Evolutionary conservation across 2,329 filamentous ascomycete genomes (phyloP).

Genomic region (Botrytis tulipae): DNA sequence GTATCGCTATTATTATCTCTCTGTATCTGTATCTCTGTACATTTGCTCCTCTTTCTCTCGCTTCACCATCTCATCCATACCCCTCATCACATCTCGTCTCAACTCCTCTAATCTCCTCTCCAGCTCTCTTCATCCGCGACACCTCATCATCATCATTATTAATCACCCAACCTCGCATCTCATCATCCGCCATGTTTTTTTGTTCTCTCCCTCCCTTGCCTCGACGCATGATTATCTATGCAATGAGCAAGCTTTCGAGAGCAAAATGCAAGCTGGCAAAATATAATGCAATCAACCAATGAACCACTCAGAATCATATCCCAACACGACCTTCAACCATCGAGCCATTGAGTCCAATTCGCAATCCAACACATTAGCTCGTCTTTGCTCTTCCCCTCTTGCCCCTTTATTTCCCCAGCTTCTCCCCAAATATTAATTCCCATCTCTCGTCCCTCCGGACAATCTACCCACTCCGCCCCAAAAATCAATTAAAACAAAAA

Average conservation of each 20-base stretch:
- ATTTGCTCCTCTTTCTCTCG: background rate
- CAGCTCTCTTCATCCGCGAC: background rate
- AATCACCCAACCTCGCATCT: background rate
- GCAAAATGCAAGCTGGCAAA: background rate
- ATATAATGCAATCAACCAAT: slow-evolving; percentile 12
- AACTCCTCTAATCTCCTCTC: background rate
- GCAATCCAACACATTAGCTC: slow-evolving; percentile 11
- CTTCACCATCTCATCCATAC: background rate
- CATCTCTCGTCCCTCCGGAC: background rate
- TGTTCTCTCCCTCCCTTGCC: background rate
- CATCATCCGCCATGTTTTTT: background rate
- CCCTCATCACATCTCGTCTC: background rate
- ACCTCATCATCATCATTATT: background rate
- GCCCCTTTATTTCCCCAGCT: background rate
- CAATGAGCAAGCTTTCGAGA: background rate
- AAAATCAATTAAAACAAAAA: slow-evolving; percentile 6
- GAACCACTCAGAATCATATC: slow-evolving; percentile 3
- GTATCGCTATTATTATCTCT: background rate
- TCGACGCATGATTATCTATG: background rate
- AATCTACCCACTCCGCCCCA: background rate
- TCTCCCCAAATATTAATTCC: background rate
- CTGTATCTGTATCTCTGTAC: background rate
- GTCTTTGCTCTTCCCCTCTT: background rate
- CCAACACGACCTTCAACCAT: background rate
- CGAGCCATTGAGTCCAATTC: slow-evolving; percentile 15